Conservation (phyloP, 73 alveolate species). For the Symbiodinium pilosum region DNA sequence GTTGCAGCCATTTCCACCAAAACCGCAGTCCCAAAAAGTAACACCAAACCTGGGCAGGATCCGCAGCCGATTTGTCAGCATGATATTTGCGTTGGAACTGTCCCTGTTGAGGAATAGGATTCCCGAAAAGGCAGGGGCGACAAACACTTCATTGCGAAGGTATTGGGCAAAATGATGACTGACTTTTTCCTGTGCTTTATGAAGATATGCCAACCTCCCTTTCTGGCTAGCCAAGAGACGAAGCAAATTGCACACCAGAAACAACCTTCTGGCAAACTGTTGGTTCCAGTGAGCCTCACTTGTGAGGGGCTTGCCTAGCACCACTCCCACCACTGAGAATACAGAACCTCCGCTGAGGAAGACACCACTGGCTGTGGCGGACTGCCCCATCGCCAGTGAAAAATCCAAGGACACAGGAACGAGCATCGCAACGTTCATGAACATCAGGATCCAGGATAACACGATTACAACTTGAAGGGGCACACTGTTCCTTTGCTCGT, state of each 20-base stretch:
- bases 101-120: too few relatives aligned
- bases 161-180: too few relatives aligned
- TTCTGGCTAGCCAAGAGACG: neutral
- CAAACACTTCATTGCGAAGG: too few relatives aligned
- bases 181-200: too few relatives aligned
- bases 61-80: too few relatives aligned
- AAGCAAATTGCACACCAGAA: neutral
- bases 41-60: neutral
- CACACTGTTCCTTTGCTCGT: neutral
- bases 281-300: slow-evolving; percentile 26
- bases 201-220: too few relatives aligned
- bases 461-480: neutral
- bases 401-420: slow-evolving; percentile 27
- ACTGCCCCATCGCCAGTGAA: neutral
- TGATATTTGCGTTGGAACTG: too few relatives aligned
- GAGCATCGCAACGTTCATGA: neutral
- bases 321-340: neutral
- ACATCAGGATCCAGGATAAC: neutral
- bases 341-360: neutral
- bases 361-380: slow-evolving; percentile 1
- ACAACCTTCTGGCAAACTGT: neutral
- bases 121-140: too few relatives aligned
- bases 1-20: neutral
- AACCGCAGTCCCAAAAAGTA: neutral
- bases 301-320: neutral